Evolutionary conservation across 495 filamentous ascomycete genomes (phyloP).

Genomic region (Penicillium desertorum): DNA sequence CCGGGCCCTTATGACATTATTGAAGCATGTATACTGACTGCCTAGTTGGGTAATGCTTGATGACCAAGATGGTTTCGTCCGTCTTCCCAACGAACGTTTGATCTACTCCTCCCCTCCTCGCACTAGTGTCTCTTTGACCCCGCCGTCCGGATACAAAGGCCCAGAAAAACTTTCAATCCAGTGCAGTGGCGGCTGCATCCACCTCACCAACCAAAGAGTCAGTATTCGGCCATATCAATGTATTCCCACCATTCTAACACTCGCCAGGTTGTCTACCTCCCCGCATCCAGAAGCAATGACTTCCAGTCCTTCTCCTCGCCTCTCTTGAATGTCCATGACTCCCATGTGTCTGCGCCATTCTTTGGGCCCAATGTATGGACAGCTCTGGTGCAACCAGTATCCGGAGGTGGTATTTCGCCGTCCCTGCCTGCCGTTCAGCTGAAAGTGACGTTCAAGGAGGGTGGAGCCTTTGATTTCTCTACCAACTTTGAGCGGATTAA

Average conservation of each 20-base stretch:
- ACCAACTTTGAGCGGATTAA: constrained; percentile 79
- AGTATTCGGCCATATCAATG: constrained; percentile 19
- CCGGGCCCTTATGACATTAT: not conserved
- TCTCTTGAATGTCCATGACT: constrained; percentile 80
- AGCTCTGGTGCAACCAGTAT: constrained; percentile 72
- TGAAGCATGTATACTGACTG: not conserved
- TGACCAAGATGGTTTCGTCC: constrained; percentile 62
- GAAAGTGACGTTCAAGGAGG: constrained; percentile 89
- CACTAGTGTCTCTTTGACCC: constrained; percentile 61
- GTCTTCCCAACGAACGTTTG: constrained; percentile 65
- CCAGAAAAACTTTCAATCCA: constrained; percentile 56
- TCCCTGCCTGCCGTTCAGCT: constrained; percentile 69
- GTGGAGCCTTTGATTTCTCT: constrained; percentile 91
- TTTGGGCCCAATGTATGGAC: constrained; percentile 97
- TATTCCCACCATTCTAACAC: not conserved
- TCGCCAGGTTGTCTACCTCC: constrained; percentile 82
- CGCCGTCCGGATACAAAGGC: constrained; percentile 57
- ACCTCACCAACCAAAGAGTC: constrained; percentile 91
- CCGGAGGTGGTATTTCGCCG: constrained; percentile 82
- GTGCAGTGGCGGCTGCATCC: constrained; percentile 61
- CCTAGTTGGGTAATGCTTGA: constrained; percentile 78
- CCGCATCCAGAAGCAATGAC: constrained; percentile 60
- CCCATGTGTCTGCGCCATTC: constrained; percentile 86
- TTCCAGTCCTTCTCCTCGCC: constrained; percentile 89
- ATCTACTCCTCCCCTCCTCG: constrained; percentile 73